A percentile compares a stretch with the other conserved stretches of the same genome.
Evolutionary conservation across 2,329 filamentous ascomycete species (phyloP).

Genomic region (Penicillium oxalicum): DNA sequence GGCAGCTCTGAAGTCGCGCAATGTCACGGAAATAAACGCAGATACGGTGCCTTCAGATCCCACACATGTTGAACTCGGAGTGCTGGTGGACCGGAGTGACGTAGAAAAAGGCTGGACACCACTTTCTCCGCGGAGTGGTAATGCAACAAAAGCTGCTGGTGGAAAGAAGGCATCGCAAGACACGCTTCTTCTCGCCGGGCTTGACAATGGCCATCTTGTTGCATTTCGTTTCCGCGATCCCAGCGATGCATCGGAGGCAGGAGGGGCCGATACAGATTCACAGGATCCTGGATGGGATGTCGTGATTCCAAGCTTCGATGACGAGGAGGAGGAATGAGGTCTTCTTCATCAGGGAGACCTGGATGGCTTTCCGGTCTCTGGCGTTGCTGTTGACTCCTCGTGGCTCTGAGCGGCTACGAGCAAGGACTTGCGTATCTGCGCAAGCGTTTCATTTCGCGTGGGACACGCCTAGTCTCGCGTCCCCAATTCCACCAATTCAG

Average conservation of each 20-base stretch:
- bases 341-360: too few relatives aligned
- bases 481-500: too few relatives aligned
- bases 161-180: slow-evolving; percentile 9
- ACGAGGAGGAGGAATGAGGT: slow-evolving; percentile 23
- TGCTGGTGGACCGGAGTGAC: slow-evolving; percentile 45
- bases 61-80: slow-evolving; percentile 43
- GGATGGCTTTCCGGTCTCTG: too few relatives aligned
- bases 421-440: too few relatives aligned
- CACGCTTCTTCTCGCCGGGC: slow-evolving; percentile 24
- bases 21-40: slow-evolving; percentile 35
- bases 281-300: slow-evolving; percentile 36
- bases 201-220: slow-evolving; percentile 27
- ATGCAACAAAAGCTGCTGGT: slow-evolving; percentile 23
- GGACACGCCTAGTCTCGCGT: too few relatives aligned
- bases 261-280: slow-evolving; percentile 21
- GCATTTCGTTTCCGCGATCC: slow-evolving; percentile 33
- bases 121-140: slow-evolving; percentile 29
- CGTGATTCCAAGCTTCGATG: slow-evolving; percentile 29
- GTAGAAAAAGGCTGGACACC: slow-evolving; percentile 46
- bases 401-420: too few relatives aligned
- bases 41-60: slow-evolving; percentile 34
- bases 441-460: too few relatives aligned
- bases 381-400: too few relatives aligned
- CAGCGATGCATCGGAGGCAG: slow-evolving; percentile 8
- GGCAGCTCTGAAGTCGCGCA: slow-evolving; percentile 46